Percentiles rank a stretch among this genome's conserved stretches.
phyloP scores from a whole-genome alignment of 2,329 filamentous ascomycete genomes.

The Drechmeria coniospora region DNA sequence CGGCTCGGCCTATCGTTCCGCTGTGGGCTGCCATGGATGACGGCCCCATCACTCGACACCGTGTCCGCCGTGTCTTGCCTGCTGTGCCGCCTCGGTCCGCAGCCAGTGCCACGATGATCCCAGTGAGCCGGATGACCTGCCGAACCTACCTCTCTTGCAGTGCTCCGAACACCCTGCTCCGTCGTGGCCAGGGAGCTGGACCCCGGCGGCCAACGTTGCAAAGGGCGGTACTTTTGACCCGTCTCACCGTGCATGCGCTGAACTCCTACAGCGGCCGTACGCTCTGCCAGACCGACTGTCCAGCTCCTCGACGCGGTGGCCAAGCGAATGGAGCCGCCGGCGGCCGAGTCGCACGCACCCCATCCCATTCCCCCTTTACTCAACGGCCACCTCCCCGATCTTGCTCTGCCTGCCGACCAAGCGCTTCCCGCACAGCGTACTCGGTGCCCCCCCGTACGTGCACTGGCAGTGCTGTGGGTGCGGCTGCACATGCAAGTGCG shows the following conservation, averaged over 20 bases:
- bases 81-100: constrained; percentile 1
- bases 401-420: constrained; percentile 1
- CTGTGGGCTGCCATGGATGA: too few species aligned
- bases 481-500: too few species aligned
- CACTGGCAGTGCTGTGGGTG: too few species aligned
- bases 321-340: not conserved
- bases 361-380: not conserved
- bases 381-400: not conserved
- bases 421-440: not conserved
- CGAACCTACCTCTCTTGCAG: constrained; percentile 5
- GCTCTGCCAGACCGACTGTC: not conserved
- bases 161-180: constrained; percentile 8
- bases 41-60: not conserved
- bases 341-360: not conserved
- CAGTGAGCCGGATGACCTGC: constrained; percentile 8
- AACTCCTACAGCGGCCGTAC: not conserved
- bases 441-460: too few species aligned
- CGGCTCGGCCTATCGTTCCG: too few species aligned
- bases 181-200: constrained; percentile 3
- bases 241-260: not conserved
- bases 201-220: constrained; percentile 3
- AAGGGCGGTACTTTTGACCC: constrained; percentile 4
- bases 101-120: constrained; percentile 1
- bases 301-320: not conserved
- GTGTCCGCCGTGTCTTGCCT: not conserved